Evolutionary conservation across 2,329 filamentous ascomycete species (phyloP), one percentile per base, ranked within the genome.

Genomic region (Neoscytalidium dimidiatum): DNA sequence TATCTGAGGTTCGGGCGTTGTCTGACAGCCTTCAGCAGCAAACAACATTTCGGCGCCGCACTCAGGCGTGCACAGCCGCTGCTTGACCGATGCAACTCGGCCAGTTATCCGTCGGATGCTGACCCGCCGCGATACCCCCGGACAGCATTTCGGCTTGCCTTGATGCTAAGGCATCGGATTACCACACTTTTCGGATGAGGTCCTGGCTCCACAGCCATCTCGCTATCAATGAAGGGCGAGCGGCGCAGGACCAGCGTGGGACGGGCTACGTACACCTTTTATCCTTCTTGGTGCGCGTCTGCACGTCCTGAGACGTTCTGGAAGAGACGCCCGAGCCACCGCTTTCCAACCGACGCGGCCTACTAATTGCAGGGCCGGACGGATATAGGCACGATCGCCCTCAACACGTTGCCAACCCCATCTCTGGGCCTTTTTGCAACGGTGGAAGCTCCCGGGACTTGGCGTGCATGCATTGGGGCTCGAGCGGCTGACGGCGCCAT

Each of bases 361-460:
- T 33, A 21, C n/a, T 60, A 33, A 60, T 60, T 60, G 56, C 56
- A 60, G 56, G 56, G 38, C 56, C 28, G 35, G 23, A 7, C 49
- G 49, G 13, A 8, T 51, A 51, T 51, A 51, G 35, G 21, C 9
- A 14, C 26, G 53, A 58, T 58, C 53, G 53, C 23, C 35, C 35
- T 21, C n/a, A 44, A 44, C 56, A 33, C n/a, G 56, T 60, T 44
- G 38, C 29, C 56, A 14, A 46, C 28, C 43, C 23, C 38, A 17
- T 4, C 29, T 14, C 19, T 33, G 29, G 49, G 49, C n/a, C 49
- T 21, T 9, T 14, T 23, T 5, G 33, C n/a, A 21, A 3, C 21
- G 52, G 31, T 56, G 31, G 17, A 3, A 19, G 11, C 13, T n/a
- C 17, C 53, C 17, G 21, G 21, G 8, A 35, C 21, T 58, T 23